Base-by-base conservation (phyloP, 345 rosid genomes). In the Dovyalis caffra region DNA sequence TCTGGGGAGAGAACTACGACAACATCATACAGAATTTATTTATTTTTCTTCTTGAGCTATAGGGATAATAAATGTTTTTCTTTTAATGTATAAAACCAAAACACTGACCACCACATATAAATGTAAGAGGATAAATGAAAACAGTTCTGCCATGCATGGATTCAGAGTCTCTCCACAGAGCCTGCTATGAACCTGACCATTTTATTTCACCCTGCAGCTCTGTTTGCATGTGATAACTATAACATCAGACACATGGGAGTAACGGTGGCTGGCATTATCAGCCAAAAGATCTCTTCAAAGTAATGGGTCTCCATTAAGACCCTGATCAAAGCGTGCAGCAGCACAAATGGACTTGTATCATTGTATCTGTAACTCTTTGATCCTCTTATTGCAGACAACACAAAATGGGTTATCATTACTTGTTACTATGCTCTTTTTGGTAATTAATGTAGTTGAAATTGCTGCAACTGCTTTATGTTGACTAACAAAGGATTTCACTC, bases 391-490 rank as follows among this genome's bases (percentile, higher is more conserved):
- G 84, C 75, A 64, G 87, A 81, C 86, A 85, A 51, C 49, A 53
- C 67, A 72, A 76, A 77, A 77, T 85, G 88, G 86, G 84, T 56
- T 73, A 84, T 78, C 45, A 80, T 86, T 57, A 69, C 72, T 71
- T 32, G 5, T 34, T n/a, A 15, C 68, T 69, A 47, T 67, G 6
- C 53, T 72, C 57, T 3, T 51, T 66, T 66, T 38, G 23, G 51
- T 21, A 47, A 47, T 61, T 49, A 40, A n/a, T 47, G 64, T 58
- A 15, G 21, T 67, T 40, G 75, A 62, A 51, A 37, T 69, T 21
- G 33, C 69, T 60, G 25, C 29, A 38, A 29, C 49, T 23, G 14
- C 32, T 58, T 21, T 32, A 7, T 56, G n/a, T 64, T 38, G 38
- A 47, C 53, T 31, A 11, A 10, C 10, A 51, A 0, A 56, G 45